Conservation (phyloP, 148 eudicot genomes). For the Persicaria maculosa region DNA sequence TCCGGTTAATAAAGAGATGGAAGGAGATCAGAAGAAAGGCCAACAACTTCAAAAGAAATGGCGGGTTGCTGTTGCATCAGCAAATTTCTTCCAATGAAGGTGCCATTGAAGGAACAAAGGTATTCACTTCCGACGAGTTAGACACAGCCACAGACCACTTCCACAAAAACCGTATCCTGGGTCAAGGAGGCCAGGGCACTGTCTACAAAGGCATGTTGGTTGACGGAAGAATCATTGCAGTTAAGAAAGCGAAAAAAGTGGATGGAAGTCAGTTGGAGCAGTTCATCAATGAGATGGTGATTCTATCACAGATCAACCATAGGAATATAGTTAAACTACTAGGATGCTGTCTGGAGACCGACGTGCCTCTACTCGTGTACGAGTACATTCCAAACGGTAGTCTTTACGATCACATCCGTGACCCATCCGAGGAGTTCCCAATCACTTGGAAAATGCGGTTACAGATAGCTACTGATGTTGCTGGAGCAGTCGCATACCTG, state of each 20-base stretch:
- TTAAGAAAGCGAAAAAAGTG: slow-evolving; percentile 26
- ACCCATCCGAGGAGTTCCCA: slow-evolving; percentile 16
- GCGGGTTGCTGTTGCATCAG: slow-evolving; percentile 26
- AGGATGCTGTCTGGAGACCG: slow-evolving; percentile 28
- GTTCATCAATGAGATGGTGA: slow-evolving; percentile 33
- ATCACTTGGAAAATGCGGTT: slow-evolving; percentile 33
- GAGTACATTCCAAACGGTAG: slow-evolving; percentile 28
- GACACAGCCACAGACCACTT: slow-evolving; percentile 29
- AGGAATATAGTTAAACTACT: slow-evolving; percentile 31
- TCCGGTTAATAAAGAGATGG: neutral
- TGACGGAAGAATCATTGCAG: slow-evolving; percentile 32
- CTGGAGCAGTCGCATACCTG: slow-evolving; percentile 27
- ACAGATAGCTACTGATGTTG: slow-evolving; percentile 28
- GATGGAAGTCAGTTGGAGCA: slow-evolving; percentile 18
- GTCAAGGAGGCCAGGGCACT: slow-evolving; percentile 36
- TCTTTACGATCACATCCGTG: slow-evolving; percentile 17
- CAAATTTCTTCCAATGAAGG: slow-evolving; percentile 24
- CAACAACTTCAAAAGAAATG: slow-evolving; percentile 24
- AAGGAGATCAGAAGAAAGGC: slow-evolving; percentile 12
- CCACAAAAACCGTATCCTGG: slow-evolving; percentile 23
- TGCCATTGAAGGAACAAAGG: slow-evolving; percentile 15
- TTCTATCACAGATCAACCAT: slow-evolving; percentile 30
- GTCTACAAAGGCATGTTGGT: slow-evolving; percentile 36
- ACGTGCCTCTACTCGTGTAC: slow-evolving; percentile 28
- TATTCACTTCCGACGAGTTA: slow-evolving; percentile 21